Evolutionary conservation across 2,329 filamentous ascomycete genomes (phyloP).

Genomic region (Neofusicoccum sp.): DNA sequence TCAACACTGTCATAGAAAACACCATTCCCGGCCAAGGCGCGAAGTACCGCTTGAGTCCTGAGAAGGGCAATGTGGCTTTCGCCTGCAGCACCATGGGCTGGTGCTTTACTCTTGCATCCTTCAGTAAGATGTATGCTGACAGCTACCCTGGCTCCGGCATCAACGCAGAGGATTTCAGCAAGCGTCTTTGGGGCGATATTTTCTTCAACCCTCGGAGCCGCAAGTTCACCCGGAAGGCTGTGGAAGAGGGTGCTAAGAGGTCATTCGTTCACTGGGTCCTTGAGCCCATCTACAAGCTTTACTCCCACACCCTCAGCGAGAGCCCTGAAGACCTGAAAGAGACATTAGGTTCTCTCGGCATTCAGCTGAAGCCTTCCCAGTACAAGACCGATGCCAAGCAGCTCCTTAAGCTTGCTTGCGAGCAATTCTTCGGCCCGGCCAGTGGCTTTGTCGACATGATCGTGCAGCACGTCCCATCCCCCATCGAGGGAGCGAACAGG

Average conservation of each 20-base stretch:
- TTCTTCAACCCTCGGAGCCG: conserved; percentile 92
- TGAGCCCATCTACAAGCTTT: conserved; percentile 97
- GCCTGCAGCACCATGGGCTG: conserved; percentile 91
- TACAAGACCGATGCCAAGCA: conserved; percentile 88
- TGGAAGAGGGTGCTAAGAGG: conserved; percentile 78
- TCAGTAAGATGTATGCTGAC: conserved; percentile 94
- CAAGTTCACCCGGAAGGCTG: conserved; percentile 84
- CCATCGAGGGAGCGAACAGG: conserved; percentile 73
- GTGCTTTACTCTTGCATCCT: conserved; percentile 94
- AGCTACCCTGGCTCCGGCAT: conserved; percentile 70
- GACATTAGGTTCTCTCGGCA: conserved; percentile 78
- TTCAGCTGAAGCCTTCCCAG: conserved; percentile 87
- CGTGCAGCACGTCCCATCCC: conserved; percentile 84
- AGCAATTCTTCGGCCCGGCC: conserved; percentile 91
- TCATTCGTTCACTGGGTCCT: conserved; percentile 94
- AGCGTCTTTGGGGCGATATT: conserved; percentile 91
- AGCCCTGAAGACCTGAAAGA: conserved; percentile 81
- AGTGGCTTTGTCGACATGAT: conserved; percentile 96
- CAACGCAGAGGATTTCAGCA: conserved; percentile 79
- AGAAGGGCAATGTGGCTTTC: conserved; percentile 98
- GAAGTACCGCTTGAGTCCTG: conserved; percentile 80
- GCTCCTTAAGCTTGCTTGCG: conserved; percentile 84
- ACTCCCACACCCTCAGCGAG: conserved; percentile 90
- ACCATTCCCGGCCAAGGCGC: conserved; percentile 80
- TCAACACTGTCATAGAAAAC: conserved; percentile 93